Percentiles rank a stretch among this genome's conserved stretches.
Evolutionary conservation across 352 stramenopile genomes (phyloP).

Genomic region (Globisporangium canariense): DNA sequence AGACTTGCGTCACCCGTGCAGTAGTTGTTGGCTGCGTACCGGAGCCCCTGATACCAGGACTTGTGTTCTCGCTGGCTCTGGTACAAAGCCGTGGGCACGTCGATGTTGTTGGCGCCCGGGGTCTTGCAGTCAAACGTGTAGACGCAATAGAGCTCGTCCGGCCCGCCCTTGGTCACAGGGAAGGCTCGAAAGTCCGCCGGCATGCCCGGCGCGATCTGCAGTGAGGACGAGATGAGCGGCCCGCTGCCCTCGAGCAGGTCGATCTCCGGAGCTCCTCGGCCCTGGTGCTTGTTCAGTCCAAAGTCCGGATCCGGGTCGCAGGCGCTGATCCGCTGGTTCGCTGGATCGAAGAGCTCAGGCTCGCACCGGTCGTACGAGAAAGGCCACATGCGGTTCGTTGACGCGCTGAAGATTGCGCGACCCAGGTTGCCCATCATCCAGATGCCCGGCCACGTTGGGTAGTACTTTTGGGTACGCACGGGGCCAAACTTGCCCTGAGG

Average conservation of each 20-base stretch:
- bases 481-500: slow-evolving; percentile 19
- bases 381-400: slow-evolving; percentile 91
- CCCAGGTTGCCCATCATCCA: slow-evolving; percentile 94
- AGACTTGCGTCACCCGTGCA: slow-evolving; percentile 20
- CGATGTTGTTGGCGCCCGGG: slow-evolving; percentile 35
- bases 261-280: slow-evolving; percentile 88
- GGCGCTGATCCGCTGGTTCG: slow-evolving; percentile 52
- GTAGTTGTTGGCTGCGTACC: slow-evolving; percentile 44
- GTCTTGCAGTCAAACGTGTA: slow-evolving; percentile 45
- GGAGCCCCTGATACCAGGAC: slow-evolving; percentile 57
- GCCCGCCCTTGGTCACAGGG: slow-evolving; percentile 23
- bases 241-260: slow-evolving; percentile 91
- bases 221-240: slow-evolving; percentile 77
- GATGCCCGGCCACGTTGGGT: slow-evolving; percentile 87
- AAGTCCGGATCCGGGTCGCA: slow-evolving; percentile 86
- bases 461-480: slow-evolving; percentile 61
- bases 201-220: slow-evolving; percentile 82
- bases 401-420: slow-evolving; percentile 87
- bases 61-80: slow-evolving; percentile 36
- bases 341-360: slow-evolving; percentile 26
- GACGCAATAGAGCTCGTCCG: slow-evolving; percentile 31
- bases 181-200: slow-evolving; percentile 51
- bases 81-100: slow-evolving; percentile 40
- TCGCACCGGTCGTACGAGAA: slow-evolving; percentile 92
- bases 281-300: slow-evolving; percentile 65